Evolutionary conservation across 495 filamentous ascomycete genomes (phyloP).

Genomic region (Podospora pseudopauciseta): DNA sequence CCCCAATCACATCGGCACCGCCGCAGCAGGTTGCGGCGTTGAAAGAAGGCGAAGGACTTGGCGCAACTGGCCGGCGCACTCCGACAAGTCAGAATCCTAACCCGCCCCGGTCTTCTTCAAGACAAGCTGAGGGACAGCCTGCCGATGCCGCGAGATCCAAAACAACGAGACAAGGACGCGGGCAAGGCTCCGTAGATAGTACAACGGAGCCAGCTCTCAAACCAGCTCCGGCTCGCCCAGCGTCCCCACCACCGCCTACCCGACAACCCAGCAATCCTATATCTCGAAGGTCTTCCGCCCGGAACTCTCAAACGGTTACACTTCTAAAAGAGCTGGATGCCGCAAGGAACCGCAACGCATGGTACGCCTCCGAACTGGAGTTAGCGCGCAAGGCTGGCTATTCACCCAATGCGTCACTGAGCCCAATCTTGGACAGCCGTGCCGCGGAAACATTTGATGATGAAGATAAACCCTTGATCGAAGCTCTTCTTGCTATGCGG

Average conservation of each 20-base stretch:
- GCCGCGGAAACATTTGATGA: constrained; percentile 75
- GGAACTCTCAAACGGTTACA: constrained; percentile 58
- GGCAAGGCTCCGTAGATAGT: constrained; percentile 51
- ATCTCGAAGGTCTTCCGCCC: constrained; percentile 45
- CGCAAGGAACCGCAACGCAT: constrained; percentile 80
- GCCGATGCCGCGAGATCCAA: constrained; percentile 34
- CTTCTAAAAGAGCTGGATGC: constrained; percentile 79
- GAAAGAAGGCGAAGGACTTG: constrained; percentile 45
- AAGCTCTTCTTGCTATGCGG: constrained; percentile 88
- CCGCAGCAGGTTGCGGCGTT: constrained; percentile 43
- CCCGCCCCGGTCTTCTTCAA: constrained; percentile 23
- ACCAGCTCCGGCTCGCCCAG: constrained; percentile 40
- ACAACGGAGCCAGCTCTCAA: constrained; percentile 44
- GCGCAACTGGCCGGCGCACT: constrained; percentile 57
- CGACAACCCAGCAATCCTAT: constrained; percentile 51
- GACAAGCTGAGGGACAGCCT: constrained; percentile 29
- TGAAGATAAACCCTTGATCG: constrained; percentile 85
- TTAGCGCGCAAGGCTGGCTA: constrained; percentile 87
- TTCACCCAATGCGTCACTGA: constrained; percentile 64
- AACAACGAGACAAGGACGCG: constrained; percentile 35
- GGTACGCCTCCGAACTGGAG: constrained; percentile 94
- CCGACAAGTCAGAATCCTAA: constrained; percentile 45
- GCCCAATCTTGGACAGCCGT: constrained; percentile 71
- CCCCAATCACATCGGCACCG: constrained; percentile 54
- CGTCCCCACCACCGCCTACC: constrained; percentile 51